A percentile compares a stretch with the other conserved stretches of the same genome.
Evolutionary conservation across 345 rosid species (phyloP).

Genomic region (Brassica nigra): DNA sequence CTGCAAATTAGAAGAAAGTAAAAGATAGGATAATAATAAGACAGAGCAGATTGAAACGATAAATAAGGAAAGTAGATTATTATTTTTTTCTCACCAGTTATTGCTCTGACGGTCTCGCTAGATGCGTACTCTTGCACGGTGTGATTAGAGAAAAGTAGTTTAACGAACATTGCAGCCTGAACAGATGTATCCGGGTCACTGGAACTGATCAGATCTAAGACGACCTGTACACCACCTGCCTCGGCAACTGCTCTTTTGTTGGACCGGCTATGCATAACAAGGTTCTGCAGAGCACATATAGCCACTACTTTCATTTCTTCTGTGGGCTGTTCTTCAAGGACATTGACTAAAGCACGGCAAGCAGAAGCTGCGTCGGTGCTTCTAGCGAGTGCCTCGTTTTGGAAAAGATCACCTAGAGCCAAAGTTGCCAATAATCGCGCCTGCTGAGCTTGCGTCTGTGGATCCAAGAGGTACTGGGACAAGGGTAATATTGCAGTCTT

Average conservation of each 20-base stretch:
- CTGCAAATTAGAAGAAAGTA: slow-evolving; percentile 50
- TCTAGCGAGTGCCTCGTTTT: slow-evolving; percentile 94
- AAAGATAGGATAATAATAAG: slow-evolving; percentile 3
- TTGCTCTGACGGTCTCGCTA: slow-evolving; percentile 96
- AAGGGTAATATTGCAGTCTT: slow-evolving; percentile 87
- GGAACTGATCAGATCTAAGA: slow-evolving; percentile 90
- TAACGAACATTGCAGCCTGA: slow-evolving; percentile 98
- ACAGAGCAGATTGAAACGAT: not conserved
- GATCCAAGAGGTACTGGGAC: slow-evolving; percentile 96
- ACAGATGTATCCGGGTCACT: slow-evolving; percentile 94
- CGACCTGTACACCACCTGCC: slow-evolving; percentile 99
- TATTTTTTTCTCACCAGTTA: slow-evolving; percentile 71
- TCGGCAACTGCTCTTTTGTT: slow-evolving; percentile 99
- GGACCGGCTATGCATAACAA: slow-evolving; percentile 91
- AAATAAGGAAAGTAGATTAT: not conserved
- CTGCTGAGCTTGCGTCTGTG: slow-evolving; percentile 98
- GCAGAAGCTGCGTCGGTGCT: slow-evolving; percentile 94
- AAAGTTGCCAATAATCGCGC: slow-evolving; percentile 87
- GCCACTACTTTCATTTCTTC: slow-evolving; percentile 99
- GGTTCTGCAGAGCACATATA: slow-evolving; percentile 95
- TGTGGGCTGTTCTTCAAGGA: slow-evolving; percentile 98
- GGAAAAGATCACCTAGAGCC: slow-evolving; percentile 98
- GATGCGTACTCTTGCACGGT: slow-evolving; percentile 99
- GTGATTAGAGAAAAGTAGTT: slow-evolving; percentile 92
- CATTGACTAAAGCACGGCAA: slow-evolving; percentile 95